Base-by-base conservation (phyloP, 202 grass and related monocot genomes). In the Elaeis oleifera region DNA sequence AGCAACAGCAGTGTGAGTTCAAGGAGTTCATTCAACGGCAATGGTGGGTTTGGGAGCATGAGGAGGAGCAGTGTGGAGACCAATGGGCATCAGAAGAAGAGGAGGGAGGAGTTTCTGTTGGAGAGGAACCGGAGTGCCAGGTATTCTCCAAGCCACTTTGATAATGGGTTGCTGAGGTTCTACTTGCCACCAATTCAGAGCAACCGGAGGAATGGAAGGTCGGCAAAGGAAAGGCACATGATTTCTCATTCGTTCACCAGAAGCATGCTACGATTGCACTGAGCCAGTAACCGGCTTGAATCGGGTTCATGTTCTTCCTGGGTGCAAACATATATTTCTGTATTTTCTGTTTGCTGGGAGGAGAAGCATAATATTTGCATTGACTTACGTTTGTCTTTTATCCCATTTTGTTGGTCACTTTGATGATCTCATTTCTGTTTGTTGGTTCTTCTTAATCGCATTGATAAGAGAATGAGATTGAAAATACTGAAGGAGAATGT, bases 1-100 rank as follows among this genome's bases (percentile, higher is more conserved):
- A 83, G 92, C 68, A 91, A 84, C 4, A 97, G 92, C 19, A 89
- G 76, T 52, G 57, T 87, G 3, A 90, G 86, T 71, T 80, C 80
- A 0, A 84, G 90, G 28, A 87, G 61, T 55, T 95, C 90, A 1
- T 90, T 90, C 29, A 53, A 70, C 14, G 69, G 54, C 58, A 54
- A 48, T 53, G 63, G 56, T 31, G 78, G 59, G 6, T 50, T 28
- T 36, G 62, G 44, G 0, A 77, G 70, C 52, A 74, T 71, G 51
- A 87, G 83, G 68, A 90, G 86, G 70, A 88, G 74, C 69, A 80
- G 69, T 19, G 28, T 63, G 49, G 84, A 95, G 18, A 71, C 69
- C 36, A 89, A 66, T 52, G 76, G 78, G 20, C 57, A 61, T 20
- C 61, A 65, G 29, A 90, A 82, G 64, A 82, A 67, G 64, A 85